Base-by-base conservation (phyloP, 2,329 filamentous ascomycete genomes). In the Rhynchosporium graminicola region DNA sequence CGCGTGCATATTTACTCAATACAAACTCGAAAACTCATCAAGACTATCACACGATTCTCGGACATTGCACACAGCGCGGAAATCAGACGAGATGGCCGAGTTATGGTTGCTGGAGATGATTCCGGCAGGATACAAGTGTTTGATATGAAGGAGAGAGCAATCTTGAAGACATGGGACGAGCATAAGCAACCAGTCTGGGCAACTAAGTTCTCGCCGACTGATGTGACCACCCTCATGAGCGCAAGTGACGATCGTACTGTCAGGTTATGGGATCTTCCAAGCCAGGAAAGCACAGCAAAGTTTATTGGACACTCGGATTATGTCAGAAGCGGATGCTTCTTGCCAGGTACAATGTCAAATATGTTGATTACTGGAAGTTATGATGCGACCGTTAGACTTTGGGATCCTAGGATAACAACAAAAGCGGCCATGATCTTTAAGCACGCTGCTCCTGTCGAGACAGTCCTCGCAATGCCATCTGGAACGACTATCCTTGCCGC, bases 101-200 rank as follows among this genome's bases (percentile, higher is more conserved):
- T 99, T 62, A 78, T 99, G 70, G 89, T 96, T 42, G 92, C 94
- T 38, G 94, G 94, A 71, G 94, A 97, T 70, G 94, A 97, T 74
- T 89, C 87, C 46, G 96, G 96, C 62, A 87, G 89, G 65, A 91
- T 99, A 69, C 96, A 99, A 77, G 92, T 97, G 12, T 99, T 98
- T 74, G 95, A 99, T 73, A 87, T 96, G 57, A 87, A 83, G 74
- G 94, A 92, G 62, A 85, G 95, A 67, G 92, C 92, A 3, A 97
- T 99, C 68, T 79, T 99, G 71, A 94, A 95, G 80, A 97, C 94
- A 57, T 99, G 95, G 94, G 87, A 88, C 67, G 87, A 93, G 70
- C 94, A 98, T 79, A 93, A 92, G 78, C 93, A 96, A 81, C 91
- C 95, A 13, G 91, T 96, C 29, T 97, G 94, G 88, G 86, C 89